Evolutionary conservation across 768 basidiomycete species (phyloP), one percentile per base, ranked within the genome.

Genomic region (Boletus huronensis): DNA sequence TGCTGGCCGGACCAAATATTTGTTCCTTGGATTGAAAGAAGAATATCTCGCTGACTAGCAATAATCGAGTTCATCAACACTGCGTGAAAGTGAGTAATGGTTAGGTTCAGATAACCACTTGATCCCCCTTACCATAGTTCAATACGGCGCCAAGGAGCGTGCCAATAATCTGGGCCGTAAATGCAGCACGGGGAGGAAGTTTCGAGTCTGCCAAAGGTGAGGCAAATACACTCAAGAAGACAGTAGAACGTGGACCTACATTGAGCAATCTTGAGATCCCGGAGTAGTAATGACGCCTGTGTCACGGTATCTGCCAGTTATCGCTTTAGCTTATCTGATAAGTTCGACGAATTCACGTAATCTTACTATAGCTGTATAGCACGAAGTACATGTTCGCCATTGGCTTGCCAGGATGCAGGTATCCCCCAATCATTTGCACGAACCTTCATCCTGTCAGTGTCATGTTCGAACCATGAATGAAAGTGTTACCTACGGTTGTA

Each of bases 131-230:
- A 90, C 82, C 79, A 50, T 69, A 76, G 57, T 77, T 77, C 40
- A 77, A 60, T 32, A 71, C 56, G 2, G 69, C 70, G 23, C 66
- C 66, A 0, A 64, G 40, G 23, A 67, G 51, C 5, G 66, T 65
- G 17, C 66, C 66, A 17, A 63, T 55, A n/a, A 85, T 72, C 61
- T 87, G 86, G 7, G 82, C 82, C 10, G 81, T 64, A 67, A 87
- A 84, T 70, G 85, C 82, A 36, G 78, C 75, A 14, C 85, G 82
- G 23, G 86, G 84, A 26, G 87, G 84, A 40, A 88, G 79, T 67
- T 87, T 86, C 1, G 80, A 58, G 52, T 61, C 77, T 61, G 3
- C 72, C 76, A 48, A 79, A 43, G 28, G 10, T 41, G 25, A 39
- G 21, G 26, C 28, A 38, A 77, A 65, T 77, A 75, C 67, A 75